These are phyloP conservation scores for Caryopteris hybrid DNA, from an alignment of 305 asterid genomes.

Conservation along the genomic window DNA sequence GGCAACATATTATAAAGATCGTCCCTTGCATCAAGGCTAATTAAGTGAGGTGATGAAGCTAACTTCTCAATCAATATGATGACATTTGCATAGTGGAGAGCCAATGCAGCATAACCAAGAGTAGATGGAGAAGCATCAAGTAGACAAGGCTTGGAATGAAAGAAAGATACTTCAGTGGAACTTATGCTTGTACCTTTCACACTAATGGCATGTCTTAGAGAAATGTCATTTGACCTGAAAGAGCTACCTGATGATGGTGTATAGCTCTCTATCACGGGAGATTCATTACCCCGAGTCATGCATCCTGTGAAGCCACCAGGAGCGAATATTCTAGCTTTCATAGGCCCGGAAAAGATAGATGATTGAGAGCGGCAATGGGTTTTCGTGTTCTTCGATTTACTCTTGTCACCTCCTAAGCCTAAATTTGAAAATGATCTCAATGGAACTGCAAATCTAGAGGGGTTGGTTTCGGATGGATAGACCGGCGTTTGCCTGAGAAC, in stretches of 20 bases:
- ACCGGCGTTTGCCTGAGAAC: constrained; percentile 37
- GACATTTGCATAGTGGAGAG: constrained; percentile 77
- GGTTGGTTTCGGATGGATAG: constrained; percentile 36
- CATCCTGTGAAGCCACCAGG: constrained; percentile 68
- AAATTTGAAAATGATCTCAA: constrained; percentile 64
- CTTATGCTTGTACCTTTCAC: constrained; percentile 16
- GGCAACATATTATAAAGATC: constrained; percentile 81
- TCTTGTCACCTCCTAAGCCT: constrained; percentile 48
- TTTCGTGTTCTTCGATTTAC: constrained; percentile 37
- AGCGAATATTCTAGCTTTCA: constrained; percentile 38
- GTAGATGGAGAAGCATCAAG: constrained; percentile 43
- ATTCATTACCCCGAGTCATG: constrained; percentile 56
- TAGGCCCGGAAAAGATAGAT: constrained; percentile 16
- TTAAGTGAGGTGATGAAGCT: constrained; percentile 58
- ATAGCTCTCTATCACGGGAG: constrained; percentile 55
- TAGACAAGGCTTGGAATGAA: constrained; percentile 31
- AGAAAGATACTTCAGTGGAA: constrained; percentile 29
- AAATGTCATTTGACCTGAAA: constrained; percentile 29
- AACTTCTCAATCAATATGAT: constrained; percentile 72
- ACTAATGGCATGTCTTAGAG: constrained; percentile 14
- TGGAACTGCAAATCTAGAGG: constrained; percentile 25
- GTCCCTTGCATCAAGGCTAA: constrained; percentile 69
- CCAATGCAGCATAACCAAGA: constrained; percentile 68
- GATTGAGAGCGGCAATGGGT: constrained; percentile 37
- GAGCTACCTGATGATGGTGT: constrained; percentile 37